A percentile compares a stretch with the other conserved stretches of the same genome.
Conservation (phyloP, 495 filamentous ascomycete species). For the Margaritispora aquatica region DNA sequence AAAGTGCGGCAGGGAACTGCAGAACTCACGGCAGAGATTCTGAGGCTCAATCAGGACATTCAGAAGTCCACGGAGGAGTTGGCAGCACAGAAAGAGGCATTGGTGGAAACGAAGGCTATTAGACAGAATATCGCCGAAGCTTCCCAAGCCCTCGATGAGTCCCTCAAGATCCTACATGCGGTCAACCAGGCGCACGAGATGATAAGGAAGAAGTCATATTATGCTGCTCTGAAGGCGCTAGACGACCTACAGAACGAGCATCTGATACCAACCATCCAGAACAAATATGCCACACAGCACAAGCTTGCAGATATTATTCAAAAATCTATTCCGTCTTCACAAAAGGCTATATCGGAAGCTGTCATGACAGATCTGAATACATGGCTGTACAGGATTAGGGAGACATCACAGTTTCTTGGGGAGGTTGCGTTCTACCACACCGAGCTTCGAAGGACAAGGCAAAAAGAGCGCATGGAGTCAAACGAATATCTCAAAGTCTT, state of each 20-base stretch:
- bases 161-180: constrained; percentile 82
- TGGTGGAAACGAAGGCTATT: constrained; percentile 85
- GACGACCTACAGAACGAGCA: constrained; percentile 97
- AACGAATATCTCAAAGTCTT: constrained; percentile 69
- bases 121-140: constrained; percentile 96
- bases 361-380: constrained; percentile 97
- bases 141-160: constrained; percentile 81
- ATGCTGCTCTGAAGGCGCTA: constrained; percentile 85
- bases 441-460: constrained; percentile 74
- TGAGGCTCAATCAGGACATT: constrained; percentile 88
- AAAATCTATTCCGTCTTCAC: constrained; percentile 86
- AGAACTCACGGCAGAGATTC: constrained; percentile 80
- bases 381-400: constrained; percentile 94
- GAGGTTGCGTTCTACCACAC: constrained; percentile 98
- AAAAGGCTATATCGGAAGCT: constrained; percentile 87
- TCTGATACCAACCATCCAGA: constrained; percentile 38
- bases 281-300: constrained; percentile 82
- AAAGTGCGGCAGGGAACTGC: constrained; percentile 85
- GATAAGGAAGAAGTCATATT: constrained; percentile 85
- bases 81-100: constrained; percentile 85
- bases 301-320: constrained; percentile 96
- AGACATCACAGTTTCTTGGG: constrained; percentile 90
- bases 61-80: constrained; percentile 93
- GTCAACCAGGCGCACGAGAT: constrained; percentile 95
- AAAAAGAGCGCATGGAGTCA: constrained; percentile 70